These are phyloP conservation scores for Xylariomycetidae sp. DNA, from an alignment of 2,329 filamentous ascomycete species.

Conservation along the genomic window DNA sequence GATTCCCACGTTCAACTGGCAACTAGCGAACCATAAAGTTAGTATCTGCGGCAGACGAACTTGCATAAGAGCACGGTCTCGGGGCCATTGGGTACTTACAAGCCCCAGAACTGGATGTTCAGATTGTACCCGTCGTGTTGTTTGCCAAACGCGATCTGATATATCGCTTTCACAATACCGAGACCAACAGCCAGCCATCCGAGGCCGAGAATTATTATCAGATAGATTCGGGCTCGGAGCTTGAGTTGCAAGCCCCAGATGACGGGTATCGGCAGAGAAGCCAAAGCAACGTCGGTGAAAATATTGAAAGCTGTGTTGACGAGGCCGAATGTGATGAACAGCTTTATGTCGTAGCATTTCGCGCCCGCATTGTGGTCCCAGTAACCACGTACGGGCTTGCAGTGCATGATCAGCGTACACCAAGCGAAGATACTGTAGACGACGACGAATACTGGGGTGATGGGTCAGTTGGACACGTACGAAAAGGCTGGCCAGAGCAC, in stretches of 20 bases:
- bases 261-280: slow-evolving; percentile 34
- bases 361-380: slow-evolving; percentile 9
- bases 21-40: slow-evolving; percentile 16
- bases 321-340: slow-evolving; percentile 17
- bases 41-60: slow-evolving; percentile 3
- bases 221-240: slow-evolving; percentile 30
- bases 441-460: slow-evolving; percentile 8
- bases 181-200: slow-evolving; percentile 36
- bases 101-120: slow-evolving; percentile 27
- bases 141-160: slow-evolving; percentile 28
- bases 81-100: slow-evolving; percentile 20
- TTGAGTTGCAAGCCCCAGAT: slow-evolving; percentile 36
- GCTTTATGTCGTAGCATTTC: slow-evolving; percentile 9
- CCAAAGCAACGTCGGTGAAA: slow-evolving; percentile 37
- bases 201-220: slow-evolving; percentile 35
- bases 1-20: slow-evolving; percentile 35
- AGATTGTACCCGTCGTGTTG: slow-evolving; percentile 28
- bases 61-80: background rate
- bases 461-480: background rate
- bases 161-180: slow-evolving; percentile 33
- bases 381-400: slow-evolving; percentile 12
- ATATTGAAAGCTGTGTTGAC: slow-evolving; percentile 31
- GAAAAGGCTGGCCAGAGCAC: too few species aligned
- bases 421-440: slow-evolving; percentile 14
- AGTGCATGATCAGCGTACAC: slow-evolving; percentile 13